Evolutionary conservation across 345 rosid species (phyloP).

Genomic region (Hevea brasiliensis): DNA sequence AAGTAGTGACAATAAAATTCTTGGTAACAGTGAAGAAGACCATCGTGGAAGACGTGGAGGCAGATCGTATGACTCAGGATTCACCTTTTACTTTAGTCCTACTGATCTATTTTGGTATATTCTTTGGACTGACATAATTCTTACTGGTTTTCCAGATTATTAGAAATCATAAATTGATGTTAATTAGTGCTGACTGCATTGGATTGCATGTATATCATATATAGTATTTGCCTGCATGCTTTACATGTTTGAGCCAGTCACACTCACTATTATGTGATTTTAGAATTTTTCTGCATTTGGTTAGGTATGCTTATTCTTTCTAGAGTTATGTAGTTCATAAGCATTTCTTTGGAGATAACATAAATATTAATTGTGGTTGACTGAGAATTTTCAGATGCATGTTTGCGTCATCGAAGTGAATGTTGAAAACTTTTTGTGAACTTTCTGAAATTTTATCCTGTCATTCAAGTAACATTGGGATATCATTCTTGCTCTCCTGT

Average conservation of each 20-base stretch:
- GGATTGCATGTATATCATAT: no score
- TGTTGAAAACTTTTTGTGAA: not conserved
- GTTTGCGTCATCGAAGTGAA: not conserved
- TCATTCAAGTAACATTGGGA: not conserved
- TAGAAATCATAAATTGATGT: not conserved
- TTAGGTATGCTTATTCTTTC: not conserved
- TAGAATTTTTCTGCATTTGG: not conserved
- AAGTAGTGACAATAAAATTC: conserved; percentile 19
- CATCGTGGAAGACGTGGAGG: conserved; percentile 82
- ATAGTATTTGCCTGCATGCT: not conserved
- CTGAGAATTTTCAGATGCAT: not conserved
- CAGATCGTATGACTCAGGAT: conserved; percentile 74
- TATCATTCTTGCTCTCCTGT: not conserved
- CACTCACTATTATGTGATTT: not conserved
- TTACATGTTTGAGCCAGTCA: not conserved
- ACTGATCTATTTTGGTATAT: conserved; percentile 80
- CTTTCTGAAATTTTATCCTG: not conserved
- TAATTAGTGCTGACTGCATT: no score
- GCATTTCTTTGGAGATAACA: not conserved
- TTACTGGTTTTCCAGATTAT: not conserved
- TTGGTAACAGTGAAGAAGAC: conserved; percentile 75
- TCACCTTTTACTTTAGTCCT: conserved; percentile 62
- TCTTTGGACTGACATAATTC: conserved; percentile 8
- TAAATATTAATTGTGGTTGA: not conserved
- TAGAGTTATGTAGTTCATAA: not conserved